Base-by-base conservation (phyloP, 208 protist species). In the Leishmania turanica region DNA sequence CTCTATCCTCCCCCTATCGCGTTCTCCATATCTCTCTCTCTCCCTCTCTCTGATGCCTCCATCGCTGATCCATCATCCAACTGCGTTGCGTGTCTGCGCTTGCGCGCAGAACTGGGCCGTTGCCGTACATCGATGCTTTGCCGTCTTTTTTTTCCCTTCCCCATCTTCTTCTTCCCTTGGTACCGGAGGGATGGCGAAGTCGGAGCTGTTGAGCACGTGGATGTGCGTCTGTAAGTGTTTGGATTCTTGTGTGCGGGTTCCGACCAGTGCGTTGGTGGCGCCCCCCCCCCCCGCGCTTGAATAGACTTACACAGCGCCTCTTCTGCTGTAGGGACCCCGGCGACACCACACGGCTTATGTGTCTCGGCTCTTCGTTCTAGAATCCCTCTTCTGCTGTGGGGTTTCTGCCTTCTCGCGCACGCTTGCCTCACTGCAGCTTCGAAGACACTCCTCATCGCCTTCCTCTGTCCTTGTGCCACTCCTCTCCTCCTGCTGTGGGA, bases 301-400 rank as follows among this genome's bases (percentile, higher is more conserved):
- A 49, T 42, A 40, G 6, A 73, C 27, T 53, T 47, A 15, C 68
- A 51, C 40, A 51, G 45, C 40, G 45, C 31, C 45, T 15, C 68
- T 54, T 45, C 7, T 34, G 40, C 24, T 53, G 21, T 21, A 53
- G 45, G 40, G 27, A 9, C 45, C 40, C 31, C 8, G 40, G 42
- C 45, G 27, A 8, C 19, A 53, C 68, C 11, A 17, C 40, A 31
- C n/a, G 17, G 60, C 21, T 72, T 70, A 49, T 24, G 51, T 51
- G 58, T 73, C 65, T 62, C 49, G n/a, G 54, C 31, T 56, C 34
- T 65, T 83, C 3, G 34, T 70, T 79, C 51, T 13, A 40, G 68
- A 19, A 64, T 37, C 79, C 13, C 9, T 78, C 53, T 64, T 31
- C 54, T 3, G 31, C 34, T 72, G 73, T 31, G 7, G 31, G 31